Base-by-base conservation (phyloP, 441 rosid species). In the Hura crepitans region DNA sequence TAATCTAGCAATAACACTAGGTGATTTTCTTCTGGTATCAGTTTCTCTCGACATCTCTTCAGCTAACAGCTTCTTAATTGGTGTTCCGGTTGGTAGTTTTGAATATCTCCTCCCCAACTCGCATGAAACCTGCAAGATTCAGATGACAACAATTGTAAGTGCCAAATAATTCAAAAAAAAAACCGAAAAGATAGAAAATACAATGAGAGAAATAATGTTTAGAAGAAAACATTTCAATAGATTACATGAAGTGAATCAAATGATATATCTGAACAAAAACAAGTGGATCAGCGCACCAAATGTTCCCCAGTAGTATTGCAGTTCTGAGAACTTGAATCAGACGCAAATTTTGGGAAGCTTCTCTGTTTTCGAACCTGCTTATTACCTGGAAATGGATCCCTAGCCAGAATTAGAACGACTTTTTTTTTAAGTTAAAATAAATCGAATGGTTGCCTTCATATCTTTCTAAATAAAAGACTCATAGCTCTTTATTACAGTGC, bases 31-130 rank as follows among this genome's bases (percentile, higher is more conserved):
- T 73, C 81, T 91, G 73, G 83, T 73, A 77, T 85, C 91, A 50
- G 79, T 80, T 54, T 89, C 96, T 80, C 78, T 86, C 4, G 89
- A 79, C 97, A 91, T 96, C 83, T 91, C 94, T 81, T 86, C 86
- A 1, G 87, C 91, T 56, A 92, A 73, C 66, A 89, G 79, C 79
- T 85, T 89, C 81, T 91, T 89, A 81, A 91, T 84, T 1, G 92
- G 91, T 30, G 81, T 81, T 47, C 88, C 89, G 54, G 68, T 70
- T 66, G 78, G 75, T 82, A 72, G 78, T 63, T 79, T 83, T 25
- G 85, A 78, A 62, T 82, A 80, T 76, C 76, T 73, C 79, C 76
- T 27, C 50, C 81, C 81, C 50, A 79, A 73, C 62, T 82, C 84
- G 80, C 81, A 66, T 54, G 67, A 75, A 74, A 82, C 65, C 90